Percentiles rank a stretch among this genome's conserved stretches.
Evolutionary conservation across 805 yeast species (phyloP).

Genomic region (Candida insectorum): DNA sequence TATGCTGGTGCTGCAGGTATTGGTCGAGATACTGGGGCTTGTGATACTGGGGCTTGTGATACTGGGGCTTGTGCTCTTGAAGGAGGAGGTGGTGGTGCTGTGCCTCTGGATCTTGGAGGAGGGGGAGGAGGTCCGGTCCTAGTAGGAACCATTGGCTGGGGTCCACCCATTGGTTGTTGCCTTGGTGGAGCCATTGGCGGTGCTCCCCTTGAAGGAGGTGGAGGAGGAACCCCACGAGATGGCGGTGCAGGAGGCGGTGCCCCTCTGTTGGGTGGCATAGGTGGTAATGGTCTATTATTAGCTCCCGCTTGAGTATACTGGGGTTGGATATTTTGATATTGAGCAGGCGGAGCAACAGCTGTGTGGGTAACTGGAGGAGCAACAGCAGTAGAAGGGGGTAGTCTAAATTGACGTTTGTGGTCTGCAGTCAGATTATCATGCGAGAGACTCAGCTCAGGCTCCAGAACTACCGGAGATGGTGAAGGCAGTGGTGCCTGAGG

Average conservation of each 20-base stretch:
- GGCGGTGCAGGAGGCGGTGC: slow-evolving; percentile 6
- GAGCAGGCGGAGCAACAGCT: slow-evolving; percentile 16
- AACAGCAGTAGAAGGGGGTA: slow-evolving; percentile 32
- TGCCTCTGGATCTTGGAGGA: slow-evolving; percentile 15
- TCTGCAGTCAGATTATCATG: too few species aligned
- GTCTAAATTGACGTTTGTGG: slow-evolving; percentile 25
- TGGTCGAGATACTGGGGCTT: slow-evolving; percentile 17
- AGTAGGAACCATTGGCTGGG: slow-evolving; percentile 3
- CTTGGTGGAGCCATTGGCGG: slow-evolving; percentile 14
- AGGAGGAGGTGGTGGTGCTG: slow-evolving; percentile 15
- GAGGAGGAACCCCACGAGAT: slow-evolving; percentile 17
- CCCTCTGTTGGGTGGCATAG: slow-evolving; percentile 1
- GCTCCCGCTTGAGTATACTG: slow-evolving; percentile 5
- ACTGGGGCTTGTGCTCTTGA: slow-evolving; percentile 18
- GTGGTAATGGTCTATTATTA: slow-evolving; percentile 11
- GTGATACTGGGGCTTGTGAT: slow-evolving; percentile 18
- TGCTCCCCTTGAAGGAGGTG: slow-evolving; percentile 18
- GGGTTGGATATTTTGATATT: not conserved
- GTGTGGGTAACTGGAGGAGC: slow-evolving; percentile 26
- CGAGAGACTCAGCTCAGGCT: too few species aligned
- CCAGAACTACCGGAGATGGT: not conserved
- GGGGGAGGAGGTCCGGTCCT: slow-evolving; percentile 25
- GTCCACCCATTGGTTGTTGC: slow-evolving; percentile 3
- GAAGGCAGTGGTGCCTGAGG: not conserved
- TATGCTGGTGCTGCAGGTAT: slow-evolving; percentile 6